Base-by-base conservation (phyloP, 169 alveolate genomes). In the Plasmodium gaboni region DNA sequence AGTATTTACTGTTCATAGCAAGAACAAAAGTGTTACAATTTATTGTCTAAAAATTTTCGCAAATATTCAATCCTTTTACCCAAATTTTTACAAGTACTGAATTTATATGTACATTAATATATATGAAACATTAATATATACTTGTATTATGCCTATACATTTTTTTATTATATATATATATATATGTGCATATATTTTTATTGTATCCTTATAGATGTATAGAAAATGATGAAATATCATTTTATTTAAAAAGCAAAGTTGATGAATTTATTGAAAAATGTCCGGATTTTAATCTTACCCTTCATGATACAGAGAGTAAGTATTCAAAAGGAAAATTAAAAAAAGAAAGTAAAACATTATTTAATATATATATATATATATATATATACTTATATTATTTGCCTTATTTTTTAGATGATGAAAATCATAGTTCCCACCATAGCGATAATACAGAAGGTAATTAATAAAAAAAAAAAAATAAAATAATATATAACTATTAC, bases 11-110 rank as follows among this genome's bases (percentile, higher is more conserved):
- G 38, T 83, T 15, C 71, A 83, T 38, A 83, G 91, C 85, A 83
- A 83, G 57, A 83, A 83, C 24, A 83, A 83, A 17, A 68, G 38
- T 61, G 85, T 83, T 19, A 69, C 91, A 1, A 28, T 83, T 15
- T 83, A 38, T 28, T 83, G 91, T 60, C 48, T 83, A 53, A 83
- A 69, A 72, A 83, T 83, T n/a, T 83, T 83, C 57, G 91, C 91
- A 13, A 83, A 83, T 28, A 83, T 83, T 17, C 91, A 83, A 53
- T 24, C 57, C 13, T 83, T 83, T 51, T 83, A 50, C 55, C 85
- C 91, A 17, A 68, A 53, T 15, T 69, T 83, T 28, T 83, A 83
- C 24, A 83, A 68, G 91, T 83, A 38, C 46, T 38, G 46, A 1
- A 38, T 38, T 38, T 6, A 38, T 5, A 0, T 38, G 0, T 1